phyloP scores from a whole-genome alignment of 2,329 filamentous ascomycete species.

The Coniella vitis region DNA sequence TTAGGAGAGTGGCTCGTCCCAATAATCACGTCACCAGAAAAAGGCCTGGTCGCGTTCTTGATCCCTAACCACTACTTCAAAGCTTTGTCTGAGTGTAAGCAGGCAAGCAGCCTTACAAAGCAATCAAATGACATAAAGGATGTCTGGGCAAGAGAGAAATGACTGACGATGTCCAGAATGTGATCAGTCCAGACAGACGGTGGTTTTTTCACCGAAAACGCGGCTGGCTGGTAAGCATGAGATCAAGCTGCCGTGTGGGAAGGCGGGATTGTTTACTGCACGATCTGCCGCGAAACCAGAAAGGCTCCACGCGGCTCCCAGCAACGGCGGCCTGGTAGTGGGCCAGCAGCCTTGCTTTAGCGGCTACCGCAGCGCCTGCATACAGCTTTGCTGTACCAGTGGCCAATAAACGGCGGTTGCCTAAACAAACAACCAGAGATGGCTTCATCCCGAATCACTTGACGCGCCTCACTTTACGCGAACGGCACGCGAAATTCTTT shows the following conservation, averaged over 20 bases:
- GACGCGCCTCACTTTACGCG: slow-evolving; percentile 15
- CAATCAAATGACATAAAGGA: too few species aligned
- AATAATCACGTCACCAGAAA: neutral
- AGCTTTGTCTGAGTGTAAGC: too few species aligned
- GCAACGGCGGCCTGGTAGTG: slow-evolving; percentile 13
- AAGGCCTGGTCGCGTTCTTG: neutral
- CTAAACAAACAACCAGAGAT: neutral
- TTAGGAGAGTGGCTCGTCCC: neutral
- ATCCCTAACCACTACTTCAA: too few species aligned
- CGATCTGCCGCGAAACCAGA: neutral
- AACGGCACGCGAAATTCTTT: slow-evolving; percentile 9
- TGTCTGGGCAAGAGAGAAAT: too few species aligned
- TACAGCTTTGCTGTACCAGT: neutral
- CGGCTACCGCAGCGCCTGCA: neutral
- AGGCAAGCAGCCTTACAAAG: too few species aligned
- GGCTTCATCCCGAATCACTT: slow-evolving; percentile 1
- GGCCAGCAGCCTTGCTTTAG: neutral
- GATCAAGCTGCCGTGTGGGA: neutral
- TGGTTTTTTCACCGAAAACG: neutral
- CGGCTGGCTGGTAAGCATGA: too few species aligned
- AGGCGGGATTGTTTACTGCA: slow-evolving; percentile 13
- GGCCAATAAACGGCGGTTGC: too few species aligned
- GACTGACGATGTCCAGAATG: too few species aligned
- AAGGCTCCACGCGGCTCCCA: slow-evolving; percentile 9
- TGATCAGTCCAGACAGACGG: too few species aligned